Conservation (phyloP, 306 rosid species). For the Elaeagnus macrophylla region DNA sequence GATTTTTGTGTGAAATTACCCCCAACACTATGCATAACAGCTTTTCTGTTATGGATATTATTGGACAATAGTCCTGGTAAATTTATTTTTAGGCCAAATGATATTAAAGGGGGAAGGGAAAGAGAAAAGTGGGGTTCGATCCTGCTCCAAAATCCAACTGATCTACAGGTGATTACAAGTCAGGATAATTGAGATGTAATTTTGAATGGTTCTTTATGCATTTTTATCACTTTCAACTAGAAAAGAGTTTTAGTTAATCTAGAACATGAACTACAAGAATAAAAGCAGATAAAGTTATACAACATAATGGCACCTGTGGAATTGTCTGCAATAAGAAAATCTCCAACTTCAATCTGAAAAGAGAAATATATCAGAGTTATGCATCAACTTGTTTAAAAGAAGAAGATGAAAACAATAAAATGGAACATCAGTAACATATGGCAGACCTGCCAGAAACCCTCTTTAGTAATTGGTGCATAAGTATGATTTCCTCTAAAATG, state of each 20-base stretch:
- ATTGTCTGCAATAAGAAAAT: constrained; percentile 41
- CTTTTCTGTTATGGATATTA: too few species aligned
- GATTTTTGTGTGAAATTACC: too few species aligned
- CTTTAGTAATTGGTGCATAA: constrained; percentile 40
- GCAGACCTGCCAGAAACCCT: constrained; percentile 71
- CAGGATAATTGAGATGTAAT: too few species aligned
- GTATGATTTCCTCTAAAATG: constrained; percentile 65
- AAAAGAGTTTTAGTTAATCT: not conserved
- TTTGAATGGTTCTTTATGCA: too few species aligned
- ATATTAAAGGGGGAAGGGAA: too few species aligned
- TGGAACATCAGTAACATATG: constrained; percentile 11
- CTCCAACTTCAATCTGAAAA: constrained; percentile 56
- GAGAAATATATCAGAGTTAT: constrained; percentile 15
- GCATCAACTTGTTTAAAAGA: constrained; percentile 14
- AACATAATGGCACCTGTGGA: constrained; percentile 48
- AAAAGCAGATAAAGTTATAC: constrained; percentile 5
- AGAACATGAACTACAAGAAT: constrained; percentile 1
- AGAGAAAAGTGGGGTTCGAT: too few species aligned
- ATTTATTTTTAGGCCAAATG: too few species aligned
- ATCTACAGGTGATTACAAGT: too few species aligned
- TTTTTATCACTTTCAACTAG: not conserved
- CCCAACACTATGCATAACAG: too few species aligned
- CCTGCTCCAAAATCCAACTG: too few species aligned
- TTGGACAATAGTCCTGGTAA: too few species aligned
- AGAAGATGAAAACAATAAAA: constrained; percentile 4